These are phyloP conservation scores for Aegle marmelos DNA, from an alignment of 345 rosid species.

Conservation along the genomic window DNA sequence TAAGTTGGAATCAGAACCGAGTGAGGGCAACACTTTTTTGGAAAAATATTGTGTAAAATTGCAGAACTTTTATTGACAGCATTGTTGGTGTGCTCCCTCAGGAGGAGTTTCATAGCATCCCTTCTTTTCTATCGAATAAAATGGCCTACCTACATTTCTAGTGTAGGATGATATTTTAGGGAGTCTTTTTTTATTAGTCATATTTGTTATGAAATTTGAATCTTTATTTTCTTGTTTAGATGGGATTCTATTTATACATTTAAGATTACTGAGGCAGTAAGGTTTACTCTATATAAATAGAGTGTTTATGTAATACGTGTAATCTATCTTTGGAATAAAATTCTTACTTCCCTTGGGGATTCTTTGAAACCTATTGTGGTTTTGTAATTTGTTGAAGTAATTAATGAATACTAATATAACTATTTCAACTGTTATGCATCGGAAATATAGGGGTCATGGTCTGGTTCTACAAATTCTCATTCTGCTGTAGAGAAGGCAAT, in stretches of 20 bases:
- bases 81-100: not conserved
- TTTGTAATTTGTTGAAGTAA: not conserved
- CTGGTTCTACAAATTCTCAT: conserved; percentile 46
- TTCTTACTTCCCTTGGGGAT: no score
- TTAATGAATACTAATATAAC: conserved; percentile 1
- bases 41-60: not conserved
- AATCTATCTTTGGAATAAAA: no score
- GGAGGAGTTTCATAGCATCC: not conserved
- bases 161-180: no score
- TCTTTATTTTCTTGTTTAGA: no score
- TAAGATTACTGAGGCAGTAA: no score
- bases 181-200: no score
- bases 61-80: not conserved
- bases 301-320: no score
- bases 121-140: not conserved
- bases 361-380: no score
- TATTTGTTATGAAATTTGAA: no score
- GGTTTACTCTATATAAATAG: no score
- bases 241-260: no score
- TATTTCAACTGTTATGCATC: conserved; percentile 2
- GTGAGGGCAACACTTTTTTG: not conserved
- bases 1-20: conserved; percentile 6
- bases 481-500: conserved; percentile 31
- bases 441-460: conserved; percentile 52
- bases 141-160: not conserved